Conservation (phyloP, 257 asterid species). For the Jacaranda mimosifolia region DNA sequence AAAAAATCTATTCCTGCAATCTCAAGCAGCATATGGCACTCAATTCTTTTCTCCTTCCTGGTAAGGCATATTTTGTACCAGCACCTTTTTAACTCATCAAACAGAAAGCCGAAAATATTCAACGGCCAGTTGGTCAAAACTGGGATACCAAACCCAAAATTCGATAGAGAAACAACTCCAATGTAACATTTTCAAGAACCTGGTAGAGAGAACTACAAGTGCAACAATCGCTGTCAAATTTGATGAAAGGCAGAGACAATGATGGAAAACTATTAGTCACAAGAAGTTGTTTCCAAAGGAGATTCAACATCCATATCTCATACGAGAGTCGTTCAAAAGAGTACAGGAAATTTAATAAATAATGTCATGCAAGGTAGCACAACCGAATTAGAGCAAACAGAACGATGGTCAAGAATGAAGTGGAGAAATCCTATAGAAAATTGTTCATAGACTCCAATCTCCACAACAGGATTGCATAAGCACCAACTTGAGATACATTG, state of each 20-base stretch:
- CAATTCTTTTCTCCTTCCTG: too few relatives aligned
- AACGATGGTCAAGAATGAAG: too few relatives aligned
- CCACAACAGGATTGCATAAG: background rate
- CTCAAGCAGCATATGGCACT: too few relatives aligned
- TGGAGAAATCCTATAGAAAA: background rate
- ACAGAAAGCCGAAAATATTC: too few relatives aligned
- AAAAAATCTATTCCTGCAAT: too few relatives aligned
- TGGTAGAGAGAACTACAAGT: too few relatives aligned
- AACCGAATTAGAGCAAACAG: conserved; percentile 5
- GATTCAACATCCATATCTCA: background rate
- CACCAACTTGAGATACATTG: background rate
- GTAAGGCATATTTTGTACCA: too few relatives aligned
- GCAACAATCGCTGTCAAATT: too few relatives aligned
- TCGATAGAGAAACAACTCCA: background rate
- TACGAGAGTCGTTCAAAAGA: background rate
- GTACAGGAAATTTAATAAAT: background rate
- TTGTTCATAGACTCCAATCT: background rate
- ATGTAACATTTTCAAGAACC: background rate
- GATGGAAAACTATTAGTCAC: background rate
- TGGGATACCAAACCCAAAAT: too few relatives aligned
- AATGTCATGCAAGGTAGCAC: background rate
- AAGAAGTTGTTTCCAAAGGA: background rate
- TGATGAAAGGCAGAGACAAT: background rate
- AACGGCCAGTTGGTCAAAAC: too few relatives aligned
- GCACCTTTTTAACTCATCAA: too few relatives aligned